phyloP scores from a whole-genome alignment of 1,284 basidiomycete genomes.

The Apiotrichum gracile region DNA sequence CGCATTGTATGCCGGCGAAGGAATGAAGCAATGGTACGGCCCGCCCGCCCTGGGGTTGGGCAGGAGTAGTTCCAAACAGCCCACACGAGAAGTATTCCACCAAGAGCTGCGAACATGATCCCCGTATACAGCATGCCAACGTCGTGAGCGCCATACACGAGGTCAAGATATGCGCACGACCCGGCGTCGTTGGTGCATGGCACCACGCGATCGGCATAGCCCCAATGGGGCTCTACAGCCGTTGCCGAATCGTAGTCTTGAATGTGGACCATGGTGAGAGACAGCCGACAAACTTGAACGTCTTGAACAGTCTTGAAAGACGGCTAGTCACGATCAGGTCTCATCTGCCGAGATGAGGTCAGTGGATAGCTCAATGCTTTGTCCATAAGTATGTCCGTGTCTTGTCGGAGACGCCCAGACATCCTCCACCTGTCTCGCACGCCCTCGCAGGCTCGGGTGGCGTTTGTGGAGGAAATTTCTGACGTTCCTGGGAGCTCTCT shows the following conservation, averaged over 20 bases:
- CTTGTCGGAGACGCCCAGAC: too few relatives aligned
- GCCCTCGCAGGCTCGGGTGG: too few relatives aligned
- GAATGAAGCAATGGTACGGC: slow-evolving; percentile 4
- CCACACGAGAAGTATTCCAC: slow-evolving; percentile 20
- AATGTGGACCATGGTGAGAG: slow-evolving; percentile 24
- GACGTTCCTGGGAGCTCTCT: too few relatives aligned
- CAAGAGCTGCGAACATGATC: slow-evolving; percentile 23
- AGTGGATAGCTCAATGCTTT: too few relatives aligned
- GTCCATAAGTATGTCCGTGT: too few relatives aligned
- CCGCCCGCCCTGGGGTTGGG: not conserved
- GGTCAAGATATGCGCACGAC: slow-evolving; percentile 32
- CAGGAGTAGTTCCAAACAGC: slow-evolving; percentile 6
- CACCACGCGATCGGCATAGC: slow-evolving; percentile 25
- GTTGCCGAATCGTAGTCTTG: slow-evolving; percentile 21
- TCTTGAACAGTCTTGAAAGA: too few relatives aligned
- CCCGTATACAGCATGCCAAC: slow-evolving; percentile 29
- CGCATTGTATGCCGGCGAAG: slow-evolving; percentile 12
- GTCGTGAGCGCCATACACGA: slow-evolving; percentile 31
- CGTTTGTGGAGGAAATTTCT: not conserved
- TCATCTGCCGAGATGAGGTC: too few relatives aligned
- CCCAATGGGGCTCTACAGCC: slow-evolving; percentile 30
- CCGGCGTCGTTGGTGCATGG: slow-evolving; percentile 34
- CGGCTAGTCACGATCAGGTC: too few relatives aligned
- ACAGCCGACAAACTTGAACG: too few relatives aligned
- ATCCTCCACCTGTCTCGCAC: too few relatives aligned